A percentile compares a stretch with the other conserved stretches of the same genome.
These are phyloP conservation scores for Leccinum ochraceum DNA, from an alignment of 768 basidiomycete species.

Conservation along the genomic window DNA sequence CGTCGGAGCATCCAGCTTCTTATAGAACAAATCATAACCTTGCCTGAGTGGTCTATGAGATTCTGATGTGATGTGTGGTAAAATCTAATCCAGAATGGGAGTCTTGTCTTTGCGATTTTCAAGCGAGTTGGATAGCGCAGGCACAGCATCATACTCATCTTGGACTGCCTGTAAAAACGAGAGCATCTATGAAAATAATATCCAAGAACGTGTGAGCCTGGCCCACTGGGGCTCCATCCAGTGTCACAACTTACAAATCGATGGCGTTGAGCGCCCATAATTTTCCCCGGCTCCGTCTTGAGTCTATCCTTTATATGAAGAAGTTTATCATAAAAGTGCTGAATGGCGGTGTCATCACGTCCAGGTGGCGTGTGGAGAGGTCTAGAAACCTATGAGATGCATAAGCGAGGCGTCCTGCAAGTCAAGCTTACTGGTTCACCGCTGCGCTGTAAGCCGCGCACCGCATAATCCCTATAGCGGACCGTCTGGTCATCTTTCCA, in stretches of 20 bases:
- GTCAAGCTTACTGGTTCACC: conserved; percentile 45
- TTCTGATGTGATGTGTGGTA: background rate
- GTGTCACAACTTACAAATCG: conserved; percentile 51
- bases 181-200: conserved; percentile 48
- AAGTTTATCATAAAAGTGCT: conserved; percentile 88
- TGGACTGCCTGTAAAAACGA: conserved; percentile 61
- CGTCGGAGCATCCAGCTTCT: background rate
- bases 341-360: conserved; percentile 62
- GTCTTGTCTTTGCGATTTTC: background rate
- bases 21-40: background rate
- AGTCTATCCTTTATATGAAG: conserved; percentile 70
- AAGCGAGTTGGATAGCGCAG: background rate
- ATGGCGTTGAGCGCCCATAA: conserved; percentile 71
- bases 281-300: conserved; percentile 74
- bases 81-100: background rate
- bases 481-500: background rate
- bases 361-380: conserved; percentile 48
- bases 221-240: background rate
- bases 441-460: conserved; percentile 65
- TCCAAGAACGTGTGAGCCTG: conserved; percentile 6
- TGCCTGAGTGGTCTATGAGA: background rate
- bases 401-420: background rate
- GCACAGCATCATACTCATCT: conserved; percentile 45
- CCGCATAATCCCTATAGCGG: conserved; percentile 54
- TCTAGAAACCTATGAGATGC: conserved; percentile 23